Base-by-base conservation (phyloP, 2,329 filamentous ascomycete species). In the Colletotrichum destructivum region DNA sequence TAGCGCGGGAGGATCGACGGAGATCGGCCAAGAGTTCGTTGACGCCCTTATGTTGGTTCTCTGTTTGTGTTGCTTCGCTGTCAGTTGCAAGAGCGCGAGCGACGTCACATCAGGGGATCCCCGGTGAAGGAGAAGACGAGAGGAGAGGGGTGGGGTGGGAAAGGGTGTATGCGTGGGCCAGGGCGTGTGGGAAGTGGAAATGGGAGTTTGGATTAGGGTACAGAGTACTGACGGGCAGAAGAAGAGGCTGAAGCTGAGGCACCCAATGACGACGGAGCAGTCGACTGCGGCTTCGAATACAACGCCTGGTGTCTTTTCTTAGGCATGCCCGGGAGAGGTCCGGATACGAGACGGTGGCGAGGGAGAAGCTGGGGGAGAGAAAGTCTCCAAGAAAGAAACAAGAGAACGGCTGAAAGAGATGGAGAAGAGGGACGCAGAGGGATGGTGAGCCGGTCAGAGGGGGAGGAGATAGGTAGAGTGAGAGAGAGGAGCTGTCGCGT, bases 1-100 rank as follows among this genome's bases (percentile, higher is more conserved):
- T 62, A 62, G 62, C 62, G 42, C 63, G 42, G 62, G 83, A 67
- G 64, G 82, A 81, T 76, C 85, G 87, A 77, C 90, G 88, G 75
- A 90, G 78, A 73, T 85, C 86, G 72, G 88, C 85, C 76, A 92
- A 86, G 72, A 90, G 82, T 73, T 91, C 87, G 78, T 92, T 92
- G 77, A 92, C 90, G 71, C 85, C 81, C 62, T 81, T 83, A 59
- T 74, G 80, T 80, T 80, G 80, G 67, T 74, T 78, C 69, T 76
- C 78, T 81, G 76, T 67, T 69, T 69, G 59, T 52, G 47, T 65
- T 55, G 61, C 35, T 57, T 62, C 49, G 23, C 60, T 63, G 60
- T 74, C 60, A 72, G 62, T 49, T 31, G 44, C 31, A 54, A 59
- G 47, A 72, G 65, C 73, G 62, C 73, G 79, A 78, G 62, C 73